Percentiles rank a stretch among this genome's conserved stretches.
These are phyloP conservation scores for Talaromyces pinophilus DNA, from an alignment of 2,329 filamentous ascomycete species.

Conservation along the genomic window DNA sequence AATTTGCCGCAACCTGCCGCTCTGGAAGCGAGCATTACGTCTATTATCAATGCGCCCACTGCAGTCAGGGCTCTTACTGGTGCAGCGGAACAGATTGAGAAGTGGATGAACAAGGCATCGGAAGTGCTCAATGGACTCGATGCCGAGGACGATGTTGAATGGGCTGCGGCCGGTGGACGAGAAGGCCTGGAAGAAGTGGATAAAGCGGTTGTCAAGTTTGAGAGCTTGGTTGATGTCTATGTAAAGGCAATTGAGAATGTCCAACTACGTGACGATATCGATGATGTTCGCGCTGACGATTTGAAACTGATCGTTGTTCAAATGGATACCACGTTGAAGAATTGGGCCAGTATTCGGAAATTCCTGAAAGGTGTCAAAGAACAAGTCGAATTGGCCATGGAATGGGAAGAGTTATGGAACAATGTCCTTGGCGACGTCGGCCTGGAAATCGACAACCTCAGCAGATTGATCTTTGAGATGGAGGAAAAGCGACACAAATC, in stretches of 20 bases:
- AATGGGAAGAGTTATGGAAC: constrained; percentile 98
- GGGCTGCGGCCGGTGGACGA: constrained; percentile 81
- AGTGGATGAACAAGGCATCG: constrained; percentile 90
- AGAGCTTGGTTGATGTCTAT: constrained; percentile 87
- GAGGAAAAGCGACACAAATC: constrained; percentile 87
- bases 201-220: constrained; percentile 76
- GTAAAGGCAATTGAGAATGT: constrained; percentile 91
- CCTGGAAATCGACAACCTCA: constrained; percentile 78
- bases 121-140: constrained; percentile 87
- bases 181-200: constrained; percentile 59
- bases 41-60: constrained; percentile 80
- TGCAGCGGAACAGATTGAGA: constrained; percentile 86
- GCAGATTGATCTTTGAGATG: constrained; percentile 90
- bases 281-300: constrained; percentile 67
- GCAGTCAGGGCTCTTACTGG: constrained; percentile 81
- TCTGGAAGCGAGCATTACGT: constrained; percentile 77
- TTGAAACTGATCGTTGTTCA: constrained; percentile 75
- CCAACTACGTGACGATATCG: constrained; percentile 76
- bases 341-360: constrained; percentile 80
- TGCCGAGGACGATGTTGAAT: constrained; percentile 95
- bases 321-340: constrained; percentile 82
- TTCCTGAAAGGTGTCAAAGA: constrained; percentile 77
- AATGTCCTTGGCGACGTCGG: constrained; percentile 91
- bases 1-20: constrained; percentile 83
- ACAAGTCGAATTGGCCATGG: constrained; percentile 96